Base-by-base conservation (phyloP, 1,139 yeast genomes). In the Debaryomyces udenii region DNA sequence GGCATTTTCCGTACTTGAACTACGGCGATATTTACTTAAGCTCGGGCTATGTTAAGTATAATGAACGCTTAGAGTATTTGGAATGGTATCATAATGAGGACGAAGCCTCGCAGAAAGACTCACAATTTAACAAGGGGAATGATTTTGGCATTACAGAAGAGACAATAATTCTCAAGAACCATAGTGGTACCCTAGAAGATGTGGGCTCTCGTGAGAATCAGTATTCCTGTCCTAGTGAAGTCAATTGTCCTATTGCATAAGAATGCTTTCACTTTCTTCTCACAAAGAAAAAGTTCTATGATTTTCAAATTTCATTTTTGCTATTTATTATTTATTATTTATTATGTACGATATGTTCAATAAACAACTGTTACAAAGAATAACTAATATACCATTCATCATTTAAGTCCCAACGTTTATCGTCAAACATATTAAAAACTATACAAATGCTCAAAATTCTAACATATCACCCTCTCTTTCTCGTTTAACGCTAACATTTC, bases 31-130 rank as follows among this genome's bases (percentile, higher is more conserved):
- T 72, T 23, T 62, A 61, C 20, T 65, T 78, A 14, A 70, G 81
- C 3, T 67, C 81, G 0, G 96, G 96, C 43, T 48, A 62, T 16
- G 76, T 81, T 49, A 68, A 68, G 39, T 76, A 74, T 47, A 78
- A 80, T 50, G 69, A 69, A 9, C 59, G 67, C 3, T 61, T 68
- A 15, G 87, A 84, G 48, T 66, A 80, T 34, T 56, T 89, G 42
- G 82, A 78, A 51, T 89, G 96, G 96, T 68, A 70, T 51, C 95
- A 86, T 56, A 74, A 63, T 16, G 57, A 51, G 6, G 49, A 26
- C 6, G 28, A 26, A 26, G 11, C 14, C 28, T 26, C 11, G 28
- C 14, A 11, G 11, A 26, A 11, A n/a, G 22, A 20, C 22, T 10
- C 6, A 26, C 28, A 26, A 6, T 4, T 6, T 11, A 26, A 5